A percentile compares a stretch with the other conserved stretches of the same genome.
Evolutionary conservation across 2,329 filamentous ascomycete genomes (phyloP).

Genomic region (Aspergillus hortae): DNA sequence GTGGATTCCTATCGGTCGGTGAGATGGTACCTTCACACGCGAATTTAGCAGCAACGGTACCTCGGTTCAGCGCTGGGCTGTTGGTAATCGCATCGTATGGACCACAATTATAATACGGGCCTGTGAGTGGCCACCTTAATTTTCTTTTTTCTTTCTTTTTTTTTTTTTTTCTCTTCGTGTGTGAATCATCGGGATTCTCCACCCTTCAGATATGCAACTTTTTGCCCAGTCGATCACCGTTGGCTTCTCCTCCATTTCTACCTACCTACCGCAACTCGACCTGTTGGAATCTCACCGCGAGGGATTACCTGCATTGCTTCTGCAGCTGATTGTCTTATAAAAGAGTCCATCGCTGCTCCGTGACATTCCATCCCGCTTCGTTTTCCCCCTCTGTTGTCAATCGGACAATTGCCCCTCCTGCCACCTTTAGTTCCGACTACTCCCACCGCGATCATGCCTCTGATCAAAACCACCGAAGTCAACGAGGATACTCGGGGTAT

Average conservation of each 20-base stretch:
- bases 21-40: too few species aligned
- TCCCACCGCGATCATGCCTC: constrained; percentile 34
- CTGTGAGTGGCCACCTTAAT: constrained; percentile 1
- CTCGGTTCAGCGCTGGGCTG: background rate
- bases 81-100: background rate
- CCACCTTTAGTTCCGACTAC: background rate
- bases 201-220: constrained; percentile 5
- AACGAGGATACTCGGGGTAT: constrained; percentile 46
- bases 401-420: background rate
- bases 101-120: background rate
- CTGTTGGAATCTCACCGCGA: background rate
- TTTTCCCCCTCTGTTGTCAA: background rate
- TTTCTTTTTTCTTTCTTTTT: background rate
- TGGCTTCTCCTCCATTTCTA: constrained; percentile 1
- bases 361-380: background rate
- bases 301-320: background rate
- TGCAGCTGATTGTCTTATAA: background rate
- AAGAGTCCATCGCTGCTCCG: background rate
- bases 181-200: constrained; percentile 8
- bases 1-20: too few species aligned
- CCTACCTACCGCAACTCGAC: background rate
- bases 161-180: constrained; percentile 7
- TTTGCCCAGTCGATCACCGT: constrained; percentile 11
- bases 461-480: constrained; percentile 38
- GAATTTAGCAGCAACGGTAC: background rate